Conservation (phyloP, 208 protist genomes). For the Leishmania gerbilli region DNA sequence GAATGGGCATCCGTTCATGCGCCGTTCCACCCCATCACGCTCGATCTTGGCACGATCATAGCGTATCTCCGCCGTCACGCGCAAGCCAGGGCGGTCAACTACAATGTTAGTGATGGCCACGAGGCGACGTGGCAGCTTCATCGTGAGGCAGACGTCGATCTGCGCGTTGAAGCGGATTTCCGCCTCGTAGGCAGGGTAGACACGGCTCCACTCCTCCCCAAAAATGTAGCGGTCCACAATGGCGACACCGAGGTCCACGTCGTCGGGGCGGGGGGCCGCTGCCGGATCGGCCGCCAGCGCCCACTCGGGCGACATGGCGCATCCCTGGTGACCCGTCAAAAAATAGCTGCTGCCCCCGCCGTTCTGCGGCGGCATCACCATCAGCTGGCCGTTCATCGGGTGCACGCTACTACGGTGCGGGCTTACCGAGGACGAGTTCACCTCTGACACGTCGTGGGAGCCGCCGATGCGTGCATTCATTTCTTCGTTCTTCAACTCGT, state of each 20-base stretch:
- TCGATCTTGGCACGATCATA: constrained; percentile 47
- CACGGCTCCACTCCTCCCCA: constrained; percentile 66
- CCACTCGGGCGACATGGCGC: constrained; percentile 12
- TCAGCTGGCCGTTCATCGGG: constrained; percentile 23
- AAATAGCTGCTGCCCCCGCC: constrained; percentile 21
- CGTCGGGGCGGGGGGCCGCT: constrained; percentile 29
- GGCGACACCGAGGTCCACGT: constrained; percentile 50
- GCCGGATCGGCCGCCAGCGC: constrained; percentile 24
- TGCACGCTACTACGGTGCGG: constrained; percentile 15
- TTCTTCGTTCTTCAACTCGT: constrained; percentile 56
- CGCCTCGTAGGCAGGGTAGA: constrained; percentile 63
- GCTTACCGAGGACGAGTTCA: constrained; percentile 32
- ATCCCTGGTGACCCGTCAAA: neutral
- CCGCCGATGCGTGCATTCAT: constrained; percentile 27
- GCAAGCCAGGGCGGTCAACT: constrained; percentile 75
- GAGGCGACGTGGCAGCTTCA: constrained; percentile 68
- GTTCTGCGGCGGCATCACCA: constrained; percentile 24
- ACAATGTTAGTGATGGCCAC: constrained; percentile 63
- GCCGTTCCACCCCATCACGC: constrained; percentile 64
- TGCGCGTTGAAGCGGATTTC: constrained; percentile 77
- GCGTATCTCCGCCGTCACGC: constrained; percentile 72
- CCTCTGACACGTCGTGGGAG: constrained; percentile 34
- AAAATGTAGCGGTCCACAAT: constrained; percentile 82
- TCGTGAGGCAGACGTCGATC: constrained; percentile 75
- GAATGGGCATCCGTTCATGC: constrained; percentile 69